These are phyloP conservation scores for Fusarium burgessii DNA, from an alignment of 2,329 filamentous ascomycete species.

Conservation along the genomic window DNA sequence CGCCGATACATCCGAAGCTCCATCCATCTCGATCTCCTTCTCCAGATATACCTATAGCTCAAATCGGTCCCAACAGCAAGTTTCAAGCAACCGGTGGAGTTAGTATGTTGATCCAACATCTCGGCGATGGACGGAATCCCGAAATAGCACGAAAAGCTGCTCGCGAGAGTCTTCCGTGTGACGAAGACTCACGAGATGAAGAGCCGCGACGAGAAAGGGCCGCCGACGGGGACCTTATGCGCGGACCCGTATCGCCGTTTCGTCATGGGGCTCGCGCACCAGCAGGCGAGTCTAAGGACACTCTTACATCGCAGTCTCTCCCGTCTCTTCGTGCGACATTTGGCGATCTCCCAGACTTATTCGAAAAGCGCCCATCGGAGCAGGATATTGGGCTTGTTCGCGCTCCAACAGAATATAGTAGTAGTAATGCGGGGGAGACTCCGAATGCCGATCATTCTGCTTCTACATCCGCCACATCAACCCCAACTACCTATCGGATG, in stretches of 20 bases:
- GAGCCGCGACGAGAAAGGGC: constrained; percentile 17
- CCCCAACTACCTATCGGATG: constrained; percentile 63
- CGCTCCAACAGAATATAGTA: constrained; percentile 57
- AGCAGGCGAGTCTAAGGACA: constrained; percentile 51
- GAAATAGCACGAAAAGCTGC: too few relatives aligned
- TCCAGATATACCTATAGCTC: too few relatives aligned
- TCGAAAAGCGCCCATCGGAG: constrained; percentile 49
- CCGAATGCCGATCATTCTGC: constrained; percentile 59
- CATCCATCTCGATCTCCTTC: too few relatives aligned
- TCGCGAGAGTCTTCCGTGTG: too few relatives aligned
- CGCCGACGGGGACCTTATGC: constrained; percentile 42
- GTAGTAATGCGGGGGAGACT: constrained; percentile 59
- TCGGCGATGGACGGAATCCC: too few relatives aligned
- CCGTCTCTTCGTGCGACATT: constrained; percentile 56
- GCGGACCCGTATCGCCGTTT: constrained; percentile 53
- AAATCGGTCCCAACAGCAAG: too few relatives aligned
- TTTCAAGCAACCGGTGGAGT: too few relatives aligned
- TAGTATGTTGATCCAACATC: too few relatives aligned
- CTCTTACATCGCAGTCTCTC: constrained; percentile 54
- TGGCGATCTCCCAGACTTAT: constrained; percentile 51
- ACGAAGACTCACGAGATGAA: neutral
- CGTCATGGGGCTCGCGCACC: constrained; percentile 54
- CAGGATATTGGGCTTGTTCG: constrained; percentile 49
- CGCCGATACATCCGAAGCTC: too few relatives aligned
- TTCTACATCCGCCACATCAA: constrained; percentile 56